Base-by-base conservation (phyloP, 257 asterid species). In the Leptodermis oblonga region DNA sequence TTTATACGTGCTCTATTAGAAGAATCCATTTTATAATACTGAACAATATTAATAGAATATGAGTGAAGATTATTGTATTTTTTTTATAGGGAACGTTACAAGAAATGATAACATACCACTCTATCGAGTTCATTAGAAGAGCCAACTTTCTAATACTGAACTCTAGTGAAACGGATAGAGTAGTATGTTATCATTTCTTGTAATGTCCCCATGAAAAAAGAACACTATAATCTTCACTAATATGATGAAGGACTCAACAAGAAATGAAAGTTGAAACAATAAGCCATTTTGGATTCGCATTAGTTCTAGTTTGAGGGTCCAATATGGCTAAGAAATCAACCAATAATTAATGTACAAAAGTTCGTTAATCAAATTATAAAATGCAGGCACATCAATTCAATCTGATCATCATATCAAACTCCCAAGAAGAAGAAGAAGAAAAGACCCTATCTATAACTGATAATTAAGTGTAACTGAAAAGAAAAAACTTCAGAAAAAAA, bases 281-380 rank as follows among this genome's bases (percentile, higher is more conserved):
- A 26, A 34, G 39, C 45, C 4, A 17, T 33, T n/a, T 15, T 61
- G 30, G 58, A 20, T 7, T 22, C 20, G 23, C 36, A 25, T 63
- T 28, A 7, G 15, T 56, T 28, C 63, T 56, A 56, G 13, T 11
- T 26, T 31, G 14, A 2, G 39, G 11, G 18, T 26, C 39, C 30
- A 56, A 30, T 66, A 28, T 51, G 58, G 58, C 26, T 51, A 66
- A 25, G 65, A 60, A 51, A 76, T 23, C n/a, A n/a, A 60, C 48
- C 62, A 77, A 69, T n/a, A 70, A 54, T 43, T 66, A 73, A 70
- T 74, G 59, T 73, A 61, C 74, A 71, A n/a, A 48, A 66, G 76
- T 67, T 66, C 65, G 28, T 62, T 18, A 67, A 74, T 48, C 46
- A 51, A 52, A 65, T 26, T 28, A 39, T 52, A 73, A 64, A 60